Evolutionary conservation across 371 early-diverging fungal genomes (phyloP).

Genomic region (Smittium culicis): DNA sequence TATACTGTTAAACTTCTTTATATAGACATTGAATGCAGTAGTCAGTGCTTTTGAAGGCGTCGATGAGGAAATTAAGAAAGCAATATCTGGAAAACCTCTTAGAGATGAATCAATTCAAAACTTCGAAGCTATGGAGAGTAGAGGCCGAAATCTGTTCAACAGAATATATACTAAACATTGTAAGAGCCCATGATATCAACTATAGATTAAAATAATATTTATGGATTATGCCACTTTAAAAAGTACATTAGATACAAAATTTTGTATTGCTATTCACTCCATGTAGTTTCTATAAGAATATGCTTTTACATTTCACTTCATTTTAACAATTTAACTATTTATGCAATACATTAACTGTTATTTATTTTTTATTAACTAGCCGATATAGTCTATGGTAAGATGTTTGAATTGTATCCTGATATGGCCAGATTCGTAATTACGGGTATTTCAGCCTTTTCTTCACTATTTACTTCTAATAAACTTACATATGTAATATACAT

Average conservation of each 20-base stretch:
- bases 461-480: not conserved
- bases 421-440: slow-evolving; percentile 26
- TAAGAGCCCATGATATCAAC: not conserved
- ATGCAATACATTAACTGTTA: too few relatives aligned
- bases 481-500: too few relatives aligned
- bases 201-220: not conserved
- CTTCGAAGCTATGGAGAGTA: slow-evolving; percentile 14
- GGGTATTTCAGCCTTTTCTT: not conserved
- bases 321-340: too few relatives aligned
- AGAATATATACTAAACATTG: slow-evolving; percentile 16
- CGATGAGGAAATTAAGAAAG: not conserved
- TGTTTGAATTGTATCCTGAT: slow-evolving; percentile 22
- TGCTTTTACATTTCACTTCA: too few relatives aligned
- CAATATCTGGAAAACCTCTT: not conserved
- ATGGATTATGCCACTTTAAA: too few relatives aligned
- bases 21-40: slow-evolving; percentile 7
- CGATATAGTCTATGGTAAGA: slow-evolving; percentile 17
- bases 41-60: not conserved
- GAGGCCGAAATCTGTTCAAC: slow-evolving; percentile 20
- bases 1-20: too few relatives aligned
- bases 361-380: too few relatives aligned
- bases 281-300: too few relatives aligned
- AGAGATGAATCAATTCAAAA: slow-evolving; percentile 14
- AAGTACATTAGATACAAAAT: too few relatives aligned
- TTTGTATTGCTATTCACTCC: too few relatives aligned